Percentiles rank a stretch among this genome's conserved stretches.
Evolutionary conservation across 805 yeast species (phyloP).

Genomic region (Candida succiphila): DNA sequence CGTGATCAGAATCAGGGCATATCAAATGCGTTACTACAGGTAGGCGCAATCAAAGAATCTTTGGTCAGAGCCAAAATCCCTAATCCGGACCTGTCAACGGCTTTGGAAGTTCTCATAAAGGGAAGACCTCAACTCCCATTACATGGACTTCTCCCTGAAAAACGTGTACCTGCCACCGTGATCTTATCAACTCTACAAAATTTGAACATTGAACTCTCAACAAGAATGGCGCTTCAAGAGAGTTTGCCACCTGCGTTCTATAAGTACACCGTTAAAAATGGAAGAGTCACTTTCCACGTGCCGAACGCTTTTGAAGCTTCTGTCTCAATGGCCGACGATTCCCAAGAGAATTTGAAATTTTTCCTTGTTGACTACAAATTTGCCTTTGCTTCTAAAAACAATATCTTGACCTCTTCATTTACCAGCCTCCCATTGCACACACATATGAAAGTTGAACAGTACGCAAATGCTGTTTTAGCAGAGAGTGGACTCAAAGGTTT

Average conservation of each 20-base stretch:
- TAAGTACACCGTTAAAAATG: conserved; percentile 60
- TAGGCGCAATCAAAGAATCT: conserved; percentile 61
- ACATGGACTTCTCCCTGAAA: conserved; percentile 42
- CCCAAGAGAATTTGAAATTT: conserved; percentile 31
- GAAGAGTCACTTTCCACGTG: conserved; percentile 60
- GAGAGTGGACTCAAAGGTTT: conserved; percentile 38
- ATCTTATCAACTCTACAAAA: conserved; percentile 54
- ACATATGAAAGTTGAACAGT: conserved; percentile 37
- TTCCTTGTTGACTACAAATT: conserved; percentile 72
- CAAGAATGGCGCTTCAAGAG: conserved; percentile 60
- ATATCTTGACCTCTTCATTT: conserved; percentile 16
- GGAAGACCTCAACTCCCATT: conserved; percentile 72
- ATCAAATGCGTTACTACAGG: conserved; percentile 52
- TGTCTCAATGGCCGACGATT: conserved; percentile 61
- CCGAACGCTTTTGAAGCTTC: conserved; percentile 63
- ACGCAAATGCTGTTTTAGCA: conserved; percentile 43
- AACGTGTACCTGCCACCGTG: conserved; percentile 41
- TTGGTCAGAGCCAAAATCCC: conserved; percentile 84
- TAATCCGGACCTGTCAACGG: conserved; percentile 82
- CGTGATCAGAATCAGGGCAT: conserved; percentile 65
- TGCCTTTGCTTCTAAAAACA: conserved; percentile 37
- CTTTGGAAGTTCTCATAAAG: conserved; percentile 70
- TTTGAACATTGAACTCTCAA: conserved; percentile 62
- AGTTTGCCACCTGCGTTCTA: conserved; percentile 58
- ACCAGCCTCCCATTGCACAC: conserved; percentile 21